These are phyloP conservation scores for Lactarius hatsudake DNA, from an alignment of 768 basidiomycete species.

Conservation along the genomic window DNA sequence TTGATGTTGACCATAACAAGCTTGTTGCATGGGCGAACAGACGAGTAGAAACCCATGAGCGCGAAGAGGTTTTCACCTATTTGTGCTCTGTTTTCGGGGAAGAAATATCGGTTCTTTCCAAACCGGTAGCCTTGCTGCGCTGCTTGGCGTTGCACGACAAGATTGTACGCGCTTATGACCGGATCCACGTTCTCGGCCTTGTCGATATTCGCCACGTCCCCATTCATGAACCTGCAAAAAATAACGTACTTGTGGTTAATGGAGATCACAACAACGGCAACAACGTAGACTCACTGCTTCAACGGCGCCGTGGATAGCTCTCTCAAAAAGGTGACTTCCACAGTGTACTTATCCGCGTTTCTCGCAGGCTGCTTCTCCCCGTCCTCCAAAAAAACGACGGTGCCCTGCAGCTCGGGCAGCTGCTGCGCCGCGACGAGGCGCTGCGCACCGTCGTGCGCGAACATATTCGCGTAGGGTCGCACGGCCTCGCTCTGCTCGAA, in stretches of 20 bases:
- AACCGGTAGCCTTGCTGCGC: conserved; percentile 57
- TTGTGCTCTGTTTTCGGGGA: conserved; percentile 34
- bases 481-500: conserved; percentile 44
- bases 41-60: conserved; percentile 50
- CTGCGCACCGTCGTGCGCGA: conserved; percentile 50
- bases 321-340: conserved; percentile 36
- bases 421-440: conserved; percentile 41
- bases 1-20: conserved; percentile 55
- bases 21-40: conserved; percentile 47
- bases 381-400: conserved; percentile 41
- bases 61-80: conserved; percentile 44
- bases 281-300: conserved; percentile 34
- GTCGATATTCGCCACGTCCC: conserved; percentile 50
- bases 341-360: conserved; percentile 41
- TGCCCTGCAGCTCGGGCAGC: conserved; percentile 38
- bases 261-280: not conserved
- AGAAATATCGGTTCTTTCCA: conserved; percentile 67
- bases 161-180: conserved; percentile 59
- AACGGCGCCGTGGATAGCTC: conserved; percentile 36
- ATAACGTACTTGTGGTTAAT: not conserved
- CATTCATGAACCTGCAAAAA: conserved; percentile 51
- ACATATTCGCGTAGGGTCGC: conserved; percentile 38
- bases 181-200: conserved; percentile 51
- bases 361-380: conserved; percentile 37
- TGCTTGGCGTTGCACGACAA: conserved; percentile 57